Evolutionary conservation across 2,329 filamentous ascomycete genomes (phyloP).

Genomic region (Aspergillus fijiensis): DNA sequence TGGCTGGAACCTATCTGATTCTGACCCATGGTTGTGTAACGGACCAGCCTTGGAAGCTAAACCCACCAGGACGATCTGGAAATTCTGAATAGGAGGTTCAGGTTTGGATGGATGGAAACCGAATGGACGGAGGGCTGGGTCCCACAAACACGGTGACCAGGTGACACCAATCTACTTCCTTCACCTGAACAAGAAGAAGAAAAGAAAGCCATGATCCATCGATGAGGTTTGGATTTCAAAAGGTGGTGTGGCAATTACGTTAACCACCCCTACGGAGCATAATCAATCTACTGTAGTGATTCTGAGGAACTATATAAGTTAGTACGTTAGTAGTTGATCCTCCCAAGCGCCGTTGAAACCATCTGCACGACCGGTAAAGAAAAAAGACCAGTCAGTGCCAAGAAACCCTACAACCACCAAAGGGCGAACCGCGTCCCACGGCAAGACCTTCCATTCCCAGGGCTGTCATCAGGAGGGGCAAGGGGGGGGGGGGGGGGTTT

Average conservation of each 20-base stretch:
- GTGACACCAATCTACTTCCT: constrained; percentile 7
- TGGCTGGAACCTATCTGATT: constrained; percentile 1
- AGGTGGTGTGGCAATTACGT: neutral
- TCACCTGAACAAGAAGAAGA: neutral
- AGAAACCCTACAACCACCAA: neutral
- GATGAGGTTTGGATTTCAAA: neutral
- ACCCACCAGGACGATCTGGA: constrained; percentile 6
- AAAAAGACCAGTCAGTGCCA: neutral
- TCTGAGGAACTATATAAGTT: too few relatives aligned
- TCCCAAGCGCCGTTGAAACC: too few relatives aligned
- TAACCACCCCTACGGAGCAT: neutral
- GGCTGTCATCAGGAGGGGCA: neutral
- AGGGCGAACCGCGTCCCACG: neutral
- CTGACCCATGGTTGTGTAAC: constrained; percentile 7
- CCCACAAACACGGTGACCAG: constrained; percentile 17
- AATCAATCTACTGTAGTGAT: too few relatives aligned
- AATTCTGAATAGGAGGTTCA: neutral
- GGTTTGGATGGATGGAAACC: constrained; percentile 9
- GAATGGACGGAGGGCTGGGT: constrained; percentile 13
- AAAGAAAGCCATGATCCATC: neutral
- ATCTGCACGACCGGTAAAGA: neutral
- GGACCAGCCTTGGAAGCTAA: constrained; percentile 5
- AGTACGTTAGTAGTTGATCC: too few relatives aligned
- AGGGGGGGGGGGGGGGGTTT: neutral
- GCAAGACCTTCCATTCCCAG: neutral